Conservation (phyloP, 495 filamentous ascomycete species). For the Xylaria palmicola region DNA sequence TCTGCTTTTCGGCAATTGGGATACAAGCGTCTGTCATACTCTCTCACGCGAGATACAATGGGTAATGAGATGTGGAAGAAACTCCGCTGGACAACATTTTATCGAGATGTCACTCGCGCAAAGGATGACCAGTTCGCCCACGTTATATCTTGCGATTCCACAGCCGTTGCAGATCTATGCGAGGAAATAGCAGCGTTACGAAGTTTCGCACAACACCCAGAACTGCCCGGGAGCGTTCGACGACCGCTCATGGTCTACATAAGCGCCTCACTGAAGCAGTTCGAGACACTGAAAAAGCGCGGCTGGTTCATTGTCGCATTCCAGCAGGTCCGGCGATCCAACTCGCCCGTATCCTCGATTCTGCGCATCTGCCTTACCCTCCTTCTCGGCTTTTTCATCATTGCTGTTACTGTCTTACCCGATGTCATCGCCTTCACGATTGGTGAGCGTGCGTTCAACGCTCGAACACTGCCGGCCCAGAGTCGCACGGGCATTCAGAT, state of each 20-base stretch:
- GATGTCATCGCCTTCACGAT: conserved; percentile 10
- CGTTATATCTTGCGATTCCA: not conserved
- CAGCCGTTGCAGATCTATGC: not conserved
- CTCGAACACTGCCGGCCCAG: conserved; percentile 7
- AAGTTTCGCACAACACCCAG: not conserved
- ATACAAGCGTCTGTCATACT: not conserved
- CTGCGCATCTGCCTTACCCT: conserved; percentile 1
- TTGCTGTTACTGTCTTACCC: conserved; percentile 2
- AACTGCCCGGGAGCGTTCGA: not conserved
- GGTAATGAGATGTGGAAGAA: not conserved
- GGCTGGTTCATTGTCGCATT: conserved; percentile 2
- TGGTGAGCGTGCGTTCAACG: conserved; percentile 9
- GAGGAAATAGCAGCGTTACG: conserved; percentile 6
- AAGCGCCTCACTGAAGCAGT: conserved; percentile 6
- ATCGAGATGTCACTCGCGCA: conserved; percentile 3
- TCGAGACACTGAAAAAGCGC: conserved; percentile 3
- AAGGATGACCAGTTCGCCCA: not conserved
- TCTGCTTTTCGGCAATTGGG: not conserved
- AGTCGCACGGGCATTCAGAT: conserved; percentile 6
- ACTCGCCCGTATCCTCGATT: not conserved
- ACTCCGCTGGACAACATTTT: conserved; percentile 2
- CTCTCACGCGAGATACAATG: not conserved
- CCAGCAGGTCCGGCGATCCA: not conserved
- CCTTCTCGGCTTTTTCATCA: conserved; percentile 10
- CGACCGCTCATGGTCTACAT: conserved; percentile 2